Base-by-base conservation (phyloP, 345 rosid genomes). In the Excoecaria cochinchinensis region DNA sequence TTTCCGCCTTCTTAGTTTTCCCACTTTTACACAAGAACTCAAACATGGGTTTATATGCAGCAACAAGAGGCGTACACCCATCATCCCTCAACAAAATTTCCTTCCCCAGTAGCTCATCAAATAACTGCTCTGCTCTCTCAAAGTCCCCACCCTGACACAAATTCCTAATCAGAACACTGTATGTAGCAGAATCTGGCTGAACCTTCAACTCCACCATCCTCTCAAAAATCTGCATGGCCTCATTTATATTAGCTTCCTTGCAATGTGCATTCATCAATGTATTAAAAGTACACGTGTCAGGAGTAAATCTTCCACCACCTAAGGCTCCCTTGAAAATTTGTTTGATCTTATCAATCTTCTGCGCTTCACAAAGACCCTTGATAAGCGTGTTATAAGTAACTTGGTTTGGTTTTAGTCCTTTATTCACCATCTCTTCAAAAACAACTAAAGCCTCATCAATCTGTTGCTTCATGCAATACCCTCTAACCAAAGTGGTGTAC, bases 401-500 rank as follows among this genome's bases (percentile, higher is more conserved):
- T 24, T 58, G 75, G 77, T 83, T 90, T 10, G 95, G 97, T 78
- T 85, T 82, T 70, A 91, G 69, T 38, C 92, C 91, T 75, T 68
- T 78, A 69, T 61, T 48, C 19, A 83, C 67, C 90, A 93, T 80
- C 77, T 90, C 90, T 31, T 78, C 78, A 67, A 90, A 86, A 66
- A 88, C 75, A 65, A 64, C 52, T 87, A 89, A 72, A 8, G 98
- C 98, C 75, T 90, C 83, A 77, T 89, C 93, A 51, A 84, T 76
- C 56, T 91, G 86, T 69, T 83, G 89, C 77, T 87, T 90, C 89
- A 86, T 82, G 75, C 97, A 91, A 70, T 87, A 90, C 10, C 98
- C 97, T 86, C 97, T 83, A 69, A 93, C 51, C 78, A 93, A 85
- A 79, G 97, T 91, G 9, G 95, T 93, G 70, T 91, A 93, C 64